phyloP scores from a whole-genome alignment of 306 rosid genomes.

The Quercus dentata region DNA sequence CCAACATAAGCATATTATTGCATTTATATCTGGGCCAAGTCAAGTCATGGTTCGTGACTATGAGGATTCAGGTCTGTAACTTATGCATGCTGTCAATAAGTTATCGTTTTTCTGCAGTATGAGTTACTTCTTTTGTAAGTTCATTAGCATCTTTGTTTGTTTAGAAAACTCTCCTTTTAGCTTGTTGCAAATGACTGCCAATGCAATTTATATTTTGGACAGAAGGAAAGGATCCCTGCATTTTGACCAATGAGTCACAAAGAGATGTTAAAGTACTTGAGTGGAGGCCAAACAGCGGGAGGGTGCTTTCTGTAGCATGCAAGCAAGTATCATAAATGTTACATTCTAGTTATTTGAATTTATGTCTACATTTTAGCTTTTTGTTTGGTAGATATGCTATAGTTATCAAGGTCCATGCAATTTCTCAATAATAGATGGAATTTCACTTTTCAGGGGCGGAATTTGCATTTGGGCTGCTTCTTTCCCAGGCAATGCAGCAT shows the following conservation, averaged over 20 bases:
- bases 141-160: neutral
- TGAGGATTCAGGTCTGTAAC: slow-evolving; percentile 67
- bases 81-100: neutral
- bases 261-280: slow-evolving; percentile 70
- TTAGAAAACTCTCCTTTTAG: neutral
- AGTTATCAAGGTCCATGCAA: neutral
- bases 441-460: slow-evolving; percentile 55
- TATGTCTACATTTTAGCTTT: neutral
- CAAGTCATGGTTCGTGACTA: slow-evolving; percentile 75
- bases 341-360: slow-evolving; percentile 8
- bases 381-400: neutral
- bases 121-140: neutral
- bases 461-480: slow-evolving; percentile 94
- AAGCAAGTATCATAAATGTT: slow-evolving; percentile 58
- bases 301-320: slow-evolving; percentile 78
- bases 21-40: slow-evolving; percentile 60
- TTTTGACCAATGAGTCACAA: slow-evolving; percentile 68
- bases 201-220: slow-evolving; percentile 27
- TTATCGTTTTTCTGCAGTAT: neutral
- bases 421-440: slow-evolving; percentile 18
- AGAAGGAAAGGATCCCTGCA: slow-evolving; percentile 83
- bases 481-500: slow-evolving; percentile 81
- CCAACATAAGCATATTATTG: slow-evolving; percentile 77
- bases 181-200: neutral
- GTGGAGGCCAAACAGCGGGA: slow-evolving; percentile 94